Conservation (phyloP, 1,139 yeast species). For the Blastobotrys apis region DNA sequence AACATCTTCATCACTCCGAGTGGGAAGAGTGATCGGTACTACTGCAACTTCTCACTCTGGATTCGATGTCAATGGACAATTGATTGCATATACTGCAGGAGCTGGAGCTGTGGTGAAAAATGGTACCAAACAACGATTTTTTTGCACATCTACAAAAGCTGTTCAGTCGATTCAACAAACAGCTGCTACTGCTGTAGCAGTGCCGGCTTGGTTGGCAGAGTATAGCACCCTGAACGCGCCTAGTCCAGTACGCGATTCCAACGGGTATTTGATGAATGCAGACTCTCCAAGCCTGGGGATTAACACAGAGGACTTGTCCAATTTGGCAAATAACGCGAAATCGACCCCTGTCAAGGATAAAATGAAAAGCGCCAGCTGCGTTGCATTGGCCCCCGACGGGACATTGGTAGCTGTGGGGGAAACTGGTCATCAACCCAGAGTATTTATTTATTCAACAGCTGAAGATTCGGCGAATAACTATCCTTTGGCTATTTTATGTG, state of each 20-base stretch:
- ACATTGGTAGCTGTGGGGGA: conserved; percentile 61
- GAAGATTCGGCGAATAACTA: conserved; percentile 37
- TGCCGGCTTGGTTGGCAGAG: conserved; percentile 12
- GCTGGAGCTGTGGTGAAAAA: conserved; percentile 57
- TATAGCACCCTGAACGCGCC: neutral
- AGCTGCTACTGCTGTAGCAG: conserved; percentile 6
- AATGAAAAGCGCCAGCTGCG: conserved; percentile 51
- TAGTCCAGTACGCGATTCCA: conserved; percentile 13
- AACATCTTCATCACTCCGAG: neutral
- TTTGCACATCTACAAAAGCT: conserved; percentile 25
- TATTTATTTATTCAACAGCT: conserved; percentile 56
- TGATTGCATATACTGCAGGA: conserved; percentile 59
- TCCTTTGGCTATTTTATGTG: conserved; percentile 52
- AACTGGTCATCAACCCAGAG: conserved; percentile 60
- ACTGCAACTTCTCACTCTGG: conserved; percentile 40
- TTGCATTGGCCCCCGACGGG: conserved; percentile 53
- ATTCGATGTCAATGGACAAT: conserved; percentile 41
- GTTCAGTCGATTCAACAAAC: conserved; percentile 17
- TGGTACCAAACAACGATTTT: conserved; percentile 21
- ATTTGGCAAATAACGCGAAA: conserved; percentile 1
- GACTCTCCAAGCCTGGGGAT: conserved; percentile 1
- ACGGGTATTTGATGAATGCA: conserved; percentile 8
- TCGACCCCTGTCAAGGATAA: conserved; percentile 36
- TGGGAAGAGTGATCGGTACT: conserved; percentile 39
- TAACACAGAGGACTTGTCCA: conserved; percentile 8